Evolutionary conservation across 148 eudicot species (phyloP).

Genomic region (Spergularia marina): DNA sequence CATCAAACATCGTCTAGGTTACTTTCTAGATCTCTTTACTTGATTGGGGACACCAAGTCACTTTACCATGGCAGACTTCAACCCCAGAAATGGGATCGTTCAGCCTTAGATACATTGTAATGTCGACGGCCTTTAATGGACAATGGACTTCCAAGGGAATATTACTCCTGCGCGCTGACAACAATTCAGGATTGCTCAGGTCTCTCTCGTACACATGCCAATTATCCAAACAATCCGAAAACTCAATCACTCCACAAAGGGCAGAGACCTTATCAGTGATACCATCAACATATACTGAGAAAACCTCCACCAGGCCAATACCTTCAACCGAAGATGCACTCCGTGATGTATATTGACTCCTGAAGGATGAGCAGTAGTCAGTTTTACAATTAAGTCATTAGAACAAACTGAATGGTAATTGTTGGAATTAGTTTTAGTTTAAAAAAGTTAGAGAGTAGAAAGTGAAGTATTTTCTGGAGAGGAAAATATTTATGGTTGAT

Average conservation of each 20-base stretch:
- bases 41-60: not conserved
- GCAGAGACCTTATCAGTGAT: not conserved
- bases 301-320: not conserved
- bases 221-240: too few species aligned
- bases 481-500: too few species aligned
- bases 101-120: not conserved
- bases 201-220: not conserved
- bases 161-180: not conserved
- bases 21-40: too few species aligned
- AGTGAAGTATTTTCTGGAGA: too few species aligned
- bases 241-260: not conserved
- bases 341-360: not conserved
- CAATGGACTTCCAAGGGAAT: too few species aligned
- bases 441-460: too few species aligned
- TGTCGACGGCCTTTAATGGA: not conserved
- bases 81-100: not conserved
- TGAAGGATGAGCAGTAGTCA: not conserved
- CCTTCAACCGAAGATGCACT: not conserved
- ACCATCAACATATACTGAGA: not conserved
- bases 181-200: not conserved
- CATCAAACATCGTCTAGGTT: too few species aligned
- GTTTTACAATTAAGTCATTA: too few species aligned
- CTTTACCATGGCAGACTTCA: not conserved
- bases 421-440: too few species aligned
- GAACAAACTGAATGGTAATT: too few species aligned